Base-by-base conservation (phyloP, 2,329 filamentous ascomycete genomes). In the Aspergillus aculeatinus region DNA sequence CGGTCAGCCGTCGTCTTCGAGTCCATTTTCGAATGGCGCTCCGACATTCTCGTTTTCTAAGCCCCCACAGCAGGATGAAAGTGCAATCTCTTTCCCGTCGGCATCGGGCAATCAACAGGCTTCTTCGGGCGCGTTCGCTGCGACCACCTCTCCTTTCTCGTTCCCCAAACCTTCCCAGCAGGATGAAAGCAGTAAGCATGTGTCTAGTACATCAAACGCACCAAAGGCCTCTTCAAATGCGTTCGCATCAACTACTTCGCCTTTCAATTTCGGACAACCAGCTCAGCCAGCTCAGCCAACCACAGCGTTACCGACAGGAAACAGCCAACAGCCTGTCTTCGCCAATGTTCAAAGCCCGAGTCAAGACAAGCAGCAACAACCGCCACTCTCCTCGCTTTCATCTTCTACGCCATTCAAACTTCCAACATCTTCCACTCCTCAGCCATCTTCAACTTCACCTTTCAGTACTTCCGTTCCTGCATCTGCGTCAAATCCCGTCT, bases 11-110 rank as follows among this genome's bases (percentile, higher is more conserved):
- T 44, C 27, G 19, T n/a, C 27, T 10, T 1, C 53, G 25, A 55
- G 33, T 11, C 53, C 53, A 11, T 66, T 67, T 48, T 56, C 61
- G 3, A 51, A 56, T 42, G 44, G 42, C 27, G 39, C 57, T 51
- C 48, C 57, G 23, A 29, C 60, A 29, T 55, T 56, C 19, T 2
- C 59, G 44, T 44, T 52, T 5, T 42, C 55, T 21, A 58, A 62
- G 14, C 23, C 29, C 5, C 39, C 59, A 10, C 39, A 48, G 51
- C 35, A 29, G 31, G n/a, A 54, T 31, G n/a, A 52, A 48, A 44
- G 33, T 21, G 29, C 35, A 21, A 14, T 23, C 14, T 1, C 6
- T 23, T 47, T 39, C 35, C 29, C 39, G n/a, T 23, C 31, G 21
- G 31, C 33, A 9, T 25, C 47, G n/a, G 47, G 7, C n/a, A 31